phyloP scores from a whole-genome alignment of 176 grass and related monocot genomes.

The Bothriochloa decipiens region DNA sequence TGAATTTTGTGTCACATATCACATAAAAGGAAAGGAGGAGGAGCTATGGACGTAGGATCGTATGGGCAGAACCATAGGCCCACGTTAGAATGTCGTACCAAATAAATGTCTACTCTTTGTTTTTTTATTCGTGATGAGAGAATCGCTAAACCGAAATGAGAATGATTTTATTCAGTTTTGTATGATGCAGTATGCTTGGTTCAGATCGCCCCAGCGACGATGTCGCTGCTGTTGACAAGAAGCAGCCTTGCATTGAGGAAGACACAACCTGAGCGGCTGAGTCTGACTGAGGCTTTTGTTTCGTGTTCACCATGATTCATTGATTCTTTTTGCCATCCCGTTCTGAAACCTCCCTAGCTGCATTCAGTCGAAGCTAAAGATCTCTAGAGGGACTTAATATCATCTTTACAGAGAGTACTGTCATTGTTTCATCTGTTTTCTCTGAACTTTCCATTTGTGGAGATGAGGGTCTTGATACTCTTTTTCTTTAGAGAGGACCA shows the following conservation, averaged over 20 bases:
- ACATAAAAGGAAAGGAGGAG: too few species aligned
- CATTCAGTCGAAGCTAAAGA: not conserved
- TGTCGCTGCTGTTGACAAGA: slow-evolving; percentile 8
- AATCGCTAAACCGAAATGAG: too few species aligned
- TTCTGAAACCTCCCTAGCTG: not conserved
- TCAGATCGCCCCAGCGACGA: slow-evolving; percentile 43
- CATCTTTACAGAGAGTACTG: not conserved
- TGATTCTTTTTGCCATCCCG: not conserved
- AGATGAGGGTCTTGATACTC: not conserved
- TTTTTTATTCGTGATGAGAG: too few species aligned
- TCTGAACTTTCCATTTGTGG: not conserved
- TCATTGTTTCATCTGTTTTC: not conserved
- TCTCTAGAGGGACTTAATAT: not conserved
- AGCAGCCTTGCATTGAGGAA: slow-evolving; percentile 21
- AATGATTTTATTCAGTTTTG: not conserved
- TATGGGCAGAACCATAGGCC: too few species aligned
- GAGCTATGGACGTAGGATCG: too few species aligned
- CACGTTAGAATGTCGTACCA: too few species aligned
- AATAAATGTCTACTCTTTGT: too few species aligned
- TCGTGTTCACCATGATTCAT: not conserved
- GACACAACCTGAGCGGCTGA: slow-evolving; percentile 34
- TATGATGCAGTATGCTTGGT: slow-evolving; percentile 60
- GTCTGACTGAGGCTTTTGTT: not conserved
- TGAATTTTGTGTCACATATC: too few species aligned
- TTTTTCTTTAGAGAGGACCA: not conserved